Percentiles rank a stretch among this genome's conserved stretches.
Evolutionary conservation across 495 filamentous ascomycete species (phyloP).

Genomic region (Recurvomyces mirabilis): DNA sequence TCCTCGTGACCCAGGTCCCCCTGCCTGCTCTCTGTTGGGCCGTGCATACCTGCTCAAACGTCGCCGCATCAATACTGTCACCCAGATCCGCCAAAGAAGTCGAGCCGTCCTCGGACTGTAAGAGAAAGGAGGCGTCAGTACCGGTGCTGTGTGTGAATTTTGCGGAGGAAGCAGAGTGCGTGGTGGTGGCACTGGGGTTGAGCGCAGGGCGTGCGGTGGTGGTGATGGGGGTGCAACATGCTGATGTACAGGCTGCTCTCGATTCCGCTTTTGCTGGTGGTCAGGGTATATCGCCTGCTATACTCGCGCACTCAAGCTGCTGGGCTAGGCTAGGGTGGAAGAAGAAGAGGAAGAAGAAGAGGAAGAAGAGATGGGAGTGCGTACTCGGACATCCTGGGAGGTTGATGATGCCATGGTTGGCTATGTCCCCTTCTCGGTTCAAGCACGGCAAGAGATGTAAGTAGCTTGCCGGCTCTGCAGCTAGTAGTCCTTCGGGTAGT

Average conservation of each 20-base stretch:
- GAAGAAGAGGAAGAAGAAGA: neutral
- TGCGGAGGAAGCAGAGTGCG: conserved; percentile 1
- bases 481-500: no score
- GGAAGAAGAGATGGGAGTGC: neutral
- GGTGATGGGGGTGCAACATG: conserved; percentile 5
- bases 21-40: no score
- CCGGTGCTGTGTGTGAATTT: conserved; percentile 8
- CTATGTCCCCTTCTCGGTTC: no score
- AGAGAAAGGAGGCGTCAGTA: conserved; percentile 13
- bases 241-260: conserved; percentile 1
- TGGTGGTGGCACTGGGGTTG: conserved; percentile 4
- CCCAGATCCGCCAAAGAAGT: conserved; percentile 41
- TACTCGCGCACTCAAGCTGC: conserved; percentile 1
- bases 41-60: conserved; percentile 59
- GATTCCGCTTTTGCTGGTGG: neutral
- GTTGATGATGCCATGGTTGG: no score
- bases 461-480: neutral
- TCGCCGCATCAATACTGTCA: conserved; percentile 63
- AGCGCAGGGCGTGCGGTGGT: conserved; percentile 1
- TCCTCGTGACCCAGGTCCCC: no score
- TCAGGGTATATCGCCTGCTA: neutral
- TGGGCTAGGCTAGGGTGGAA: no score
- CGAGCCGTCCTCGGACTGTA: conserved; percentile 37
- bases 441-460: no score
- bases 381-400: conserved; percentile 11